A percentile compares a stretch with the other conserved stretches of the same genome.
phyloP scores from a whole-genome alignment of 1,284 basidiomycete species.

The Rugosomyces carneus region DNA sequence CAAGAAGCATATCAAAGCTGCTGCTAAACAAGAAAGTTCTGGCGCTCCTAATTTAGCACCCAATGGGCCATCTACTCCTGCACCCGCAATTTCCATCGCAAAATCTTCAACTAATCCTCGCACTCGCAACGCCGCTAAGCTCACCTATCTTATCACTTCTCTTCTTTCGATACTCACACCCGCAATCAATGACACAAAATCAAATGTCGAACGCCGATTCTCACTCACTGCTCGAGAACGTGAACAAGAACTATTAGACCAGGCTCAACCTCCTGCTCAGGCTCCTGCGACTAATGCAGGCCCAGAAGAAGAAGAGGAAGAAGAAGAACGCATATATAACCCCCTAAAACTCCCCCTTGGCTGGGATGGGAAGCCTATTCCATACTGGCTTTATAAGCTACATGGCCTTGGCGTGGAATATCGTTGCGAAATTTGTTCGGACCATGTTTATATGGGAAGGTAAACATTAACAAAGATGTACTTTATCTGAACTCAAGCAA shows the following conservation, averaged over 20 bases:
- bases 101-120: conserved; percentile 49
- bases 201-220: conserved; percentile 94
- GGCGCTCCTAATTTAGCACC: conserved; percentile 51
- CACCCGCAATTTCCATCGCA: conserved; percentile 19
- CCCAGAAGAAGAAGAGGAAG: conserved; percentile 85
- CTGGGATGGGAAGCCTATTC: conserved; percentile 98
- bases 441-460: conserved; percentile 93
- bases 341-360: conserved; percentile 95
- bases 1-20: conserved; percentile 91
- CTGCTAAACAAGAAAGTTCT: conserved; percentile 61
- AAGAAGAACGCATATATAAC: conserved; percentile 89
- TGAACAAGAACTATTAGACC: conserved; percentile 88
- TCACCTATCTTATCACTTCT: conserved; percentile 66
- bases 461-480: conserved; percentile 28
- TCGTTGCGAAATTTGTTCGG: conserved; percentile 96
- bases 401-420: conserved; percentile 98
- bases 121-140: conserved; percentile 62
- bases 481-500: conserved; percentile 10
- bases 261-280: conserved; percentile 64
- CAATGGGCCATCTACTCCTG: conserved; percentile 44
- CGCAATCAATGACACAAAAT: conserved; percentile 83
- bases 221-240: conserved; percentile 95
- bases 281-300: conserved; percentile 45
- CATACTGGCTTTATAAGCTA: conserved; percentile 98
- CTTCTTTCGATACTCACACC: conserved; percentile 63